Conservation (phyloP, 2,329 filamentous ascomycete genomes). For the Hymenoscyphus fructigenus region DNA sequence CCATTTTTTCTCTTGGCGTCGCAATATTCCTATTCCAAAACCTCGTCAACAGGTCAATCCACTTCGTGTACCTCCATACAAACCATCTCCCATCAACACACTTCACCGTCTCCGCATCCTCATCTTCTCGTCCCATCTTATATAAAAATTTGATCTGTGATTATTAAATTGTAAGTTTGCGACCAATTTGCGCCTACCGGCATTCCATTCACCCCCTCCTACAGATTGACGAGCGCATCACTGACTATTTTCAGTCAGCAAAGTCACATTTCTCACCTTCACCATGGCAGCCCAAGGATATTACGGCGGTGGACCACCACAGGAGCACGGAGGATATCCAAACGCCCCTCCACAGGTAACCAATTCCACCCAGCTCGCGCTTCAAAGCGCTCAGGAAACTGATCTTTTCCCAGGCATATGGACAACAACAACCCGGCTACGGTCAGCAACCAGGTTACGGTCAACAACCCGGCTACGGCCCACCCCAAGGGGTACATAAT, state of each 20-base stretch:
- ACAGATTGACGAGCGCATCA: not conserved
- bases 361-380: not conserved
- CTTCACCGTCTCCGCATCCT: not conserved
- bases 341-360: slow-evolving; percentile 9
- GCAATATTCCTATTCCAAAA: no score
- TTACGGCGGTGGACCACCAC: slow-evolving; percentile 30
- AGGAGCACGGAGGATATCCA: slow-evolving; percentile 8
- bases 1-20: no score
- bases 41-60: not conserved
- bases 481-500: no score
- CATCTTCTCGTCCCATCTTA: not conserved
- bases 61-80: not conserved
- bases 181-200: not conserved
- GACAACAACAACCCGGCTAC: slow-evolving; percentile 31
- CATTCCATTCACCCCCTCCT: not conserved
- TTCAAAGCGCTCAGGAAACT: no score
- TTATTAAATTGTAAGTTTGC: not conserved
- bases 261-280: not conserved
- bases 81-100: not conserved
- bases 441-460: slow-evolving; percentile 17
- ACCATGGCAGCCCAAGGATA: slow-evolving; percentile 41
- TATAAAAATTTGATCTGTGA: not conserved
- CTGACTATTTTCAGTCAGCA: not conserved
- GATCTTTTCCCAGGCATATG: slow-evolving; percentile 4
- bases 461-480: not conserved